Conservation (phyloP, 306 rosid species). For the Inga laurina region DNA sequence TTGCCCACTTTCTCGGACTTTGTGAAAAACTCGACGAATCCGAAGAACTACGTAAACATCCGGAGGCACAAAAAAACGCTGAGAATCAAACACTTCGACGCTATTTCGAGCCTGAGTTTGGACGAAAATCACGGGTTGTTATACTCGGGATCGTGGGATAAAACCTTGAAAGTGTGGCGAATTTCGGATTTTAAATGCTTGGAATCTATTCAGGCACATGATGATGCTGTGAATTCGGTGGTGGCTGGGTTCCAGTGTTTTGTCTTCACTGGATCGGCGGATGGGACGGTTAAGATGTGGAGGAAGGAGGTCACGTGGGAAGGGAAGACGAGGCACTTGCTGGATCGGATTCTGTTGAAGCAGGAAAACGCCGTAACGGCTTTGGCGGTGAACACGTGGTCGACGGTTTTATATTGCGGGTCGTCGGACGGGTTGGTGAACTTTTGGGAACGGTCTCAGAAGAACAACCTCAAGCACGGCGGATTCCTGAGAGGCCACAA, state of each 20-base stretch:
- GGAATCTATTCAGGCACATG: constrained; percentile 62
- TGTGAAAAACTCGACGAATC: constrained; percentile 54
- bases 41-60: constrained; percentile 58
- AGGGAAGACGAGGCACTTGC: constrained; percentile 42
- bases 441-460: constrained; percentile 48
- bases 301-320: constrained; percentile 46
- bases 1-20: constrained; percentile 57
- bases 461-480: constrained; percentile 43
- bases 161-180: constrained; percentile 65
- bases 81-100: constrained; percentile 59
- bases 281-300: constrained; percentile 76
- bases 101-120: constrained; percentile 64
- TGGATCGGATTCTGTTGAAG: constrained; percentile 51
- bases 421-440: constrained; percentile 68
- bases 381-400: constrained; percentile 43
- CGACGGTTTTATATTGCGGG: constrained; percentile 55
- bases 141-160: constrained; percentile 75
- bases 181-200: constrained; percentile 55
- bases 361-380: constrained; percentile 74
- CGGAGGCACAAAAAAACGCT: constrained; percentile 47
- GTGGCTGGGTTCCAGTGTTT: constrained; percentile 45
- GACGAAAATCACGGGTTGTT: constrained; percentile 57
- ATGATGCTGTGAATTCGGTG: constrained; percentile 68
- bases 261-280: constrained; percentile 69
- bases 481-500: constrained; percentile 62